Percentiles rank a stretch among this genome's conserved stretches.
Conservation (phyloP, 331 rosid genomes). For the Rhamnella rubrinervis region DNA sequence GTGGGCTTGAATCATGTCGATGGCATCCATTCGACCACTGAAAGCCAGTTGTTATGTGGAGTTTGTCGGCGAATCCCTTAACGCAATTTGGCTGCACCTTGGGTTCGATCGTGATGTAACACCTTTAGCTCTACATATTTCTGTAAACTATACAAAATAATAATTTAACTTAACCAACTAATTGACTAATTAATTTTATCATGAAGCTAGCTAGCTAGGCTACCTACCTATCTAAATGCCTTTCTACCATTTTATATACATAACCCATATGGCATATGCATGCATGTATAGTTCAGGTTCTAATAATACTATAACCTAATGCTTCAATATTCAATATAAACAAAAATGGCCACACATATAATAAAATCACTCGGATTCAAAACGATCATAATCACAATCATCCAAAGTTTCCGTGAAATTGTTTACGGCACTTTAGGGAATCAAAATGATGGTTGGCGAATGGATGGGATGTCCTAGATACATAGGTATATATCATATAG, state of each 20-base stretch:
- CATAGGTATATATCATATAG: slow-evolving; percentile 9
- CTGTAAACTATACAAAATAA: too few species aligned
- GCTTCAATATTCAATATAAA: too few species aligned
- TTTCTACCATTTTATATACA: too few species aligned
- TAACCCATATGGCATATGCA: too few species aligned
- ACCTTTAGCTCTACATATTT: neutral
- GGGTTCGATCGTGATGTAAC: slow-evolving; percentile 1
- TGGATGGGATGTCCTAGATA: slow-evolving; percentile 15
- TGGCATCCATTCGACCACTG: slow-evolving; percentile 15
- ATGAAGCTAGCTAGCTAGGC: neutral
- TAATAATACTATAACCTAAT: too few species aligned
- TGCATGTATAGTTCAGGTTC: too few species aligned
- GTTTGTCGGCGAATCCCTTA: slow-evolving; percentile 49
- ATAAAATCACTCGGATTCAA: neutral
- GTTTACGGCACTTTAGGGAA: slow-evolving; percentile 10
- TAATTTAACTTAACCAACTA: slow-evolving; percentile 6
- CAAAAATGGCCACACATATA: too few species aligned
- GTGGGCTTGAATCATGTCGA: slow-evolving; percentile 15
- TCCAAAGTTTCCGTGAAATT: neutral
- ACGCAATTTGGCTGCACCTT: slow-evolving; percentile 29
- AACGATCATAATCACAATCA: slow-evolving; percentile 4
- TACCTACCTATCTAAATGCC: too few species aligned
- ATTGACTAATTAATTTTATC: neutral
- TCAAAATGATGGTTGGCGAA: slow-evolving; percentile 15
- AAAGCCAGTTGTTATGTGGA: slow-evolving; percentile 30